These are phyloP conservation scores for Arthroderma sp. DNA, from an alignment of 2,329 filamentous ascomycete genomes.

Conservation along the genomic window DNA sequence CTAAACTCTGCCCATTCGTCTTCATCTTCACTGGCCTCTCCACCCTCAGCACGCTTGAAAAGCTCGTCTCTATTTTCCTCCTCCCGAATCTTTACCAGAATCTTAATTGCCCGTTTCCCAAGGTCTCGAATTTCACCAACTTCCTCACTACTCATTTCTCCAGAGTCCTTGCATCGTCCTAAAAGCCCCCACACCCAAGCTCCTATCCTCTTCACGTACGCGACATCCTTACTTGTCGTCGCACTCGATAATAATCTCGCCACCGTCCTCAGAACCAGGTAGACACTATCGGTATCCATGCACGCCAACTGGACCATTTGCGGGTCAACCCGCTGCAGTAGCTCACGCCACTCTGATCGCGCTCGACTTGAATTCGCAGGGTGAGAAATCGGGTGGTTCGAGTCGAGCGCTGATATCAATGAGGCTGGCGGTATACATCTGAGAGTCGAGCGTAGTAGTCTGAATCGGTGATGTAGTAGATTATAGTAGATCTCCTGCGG, in stretches of 20 bases:
- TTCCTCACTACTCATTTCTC: conserved; percentile 62
- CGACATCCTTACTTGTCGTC: conserved; percentile 47
- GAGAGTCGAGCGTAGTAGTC: conserved; percentile 49
- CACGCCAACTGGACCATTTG: conserved; percentile 37
- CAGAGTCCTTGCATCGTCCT: conserved; percentile 58
- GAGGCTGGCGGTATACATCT: conserved; percentile 41
- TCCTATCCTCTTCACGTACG: conserved; percentile 54
- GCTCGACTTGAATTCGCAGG: conserved; percentile 41
- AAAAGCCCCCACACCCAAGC: conserved; percentile 78
- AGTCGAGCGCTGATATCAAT: conserved; percentile 41
- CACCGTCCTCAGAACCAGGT: conserved; percentile 53
- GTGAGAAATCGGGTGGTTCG: conserved; percentile 41
- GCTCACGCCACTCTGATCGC: conserved; percentile 42
- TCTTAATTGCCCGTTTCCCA: conserved; percentile 57
- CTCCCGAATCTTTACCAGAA: conserved; percentile 32
- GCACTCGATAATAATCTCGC: conserved; percentile 46
- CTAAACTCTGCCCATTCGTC: conserved; percentile 3
- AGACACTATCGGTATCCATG: conserved; percentile 48
- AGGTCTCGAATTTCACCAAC: conserved; percentile 66
- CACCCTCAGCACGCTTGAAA: conserved; percentile 15
- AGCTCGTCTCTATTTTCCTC: conserved; percentile 15
- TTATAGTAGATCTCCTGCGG: conserved; percentile 56
- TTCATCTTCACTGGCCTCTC: conserved; percentile 2
- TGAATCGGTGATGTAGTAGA: conserved; percentile 52
- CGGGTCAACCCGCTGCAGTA: conserved; percentile 31